These are phyloP conservation scores for Apostasia shenzhenica DNA, from an alignment of 106 monocot genomes.

Conservation along the genomic window DNA sequence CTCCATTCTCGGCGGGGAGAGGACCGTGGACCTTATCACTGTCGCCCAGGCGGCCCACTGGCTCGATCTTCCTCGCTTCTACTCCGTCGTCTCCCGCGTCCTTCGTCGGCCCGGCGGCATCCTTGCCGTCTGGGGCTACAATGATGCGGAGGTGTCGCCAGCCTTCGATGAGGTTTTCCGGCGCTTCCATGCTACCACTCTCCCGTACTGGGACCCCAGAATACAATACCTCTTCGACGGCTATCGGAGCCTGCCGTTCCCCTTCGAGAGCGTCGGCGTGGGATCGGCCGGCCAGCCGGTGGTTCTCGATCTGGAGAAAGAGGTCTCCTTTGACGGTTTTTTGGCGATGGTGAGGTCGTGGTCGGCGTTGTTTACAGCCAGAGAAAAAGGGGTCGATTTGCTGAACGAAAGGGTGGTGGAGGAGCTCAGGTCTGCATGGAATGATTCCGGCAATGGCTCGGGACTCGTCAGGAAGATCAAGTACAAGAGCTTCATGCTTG, in stretches of 20 bases:
- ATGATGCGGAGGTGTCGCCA: not conserved
- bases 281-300: conserved; percentile 3
- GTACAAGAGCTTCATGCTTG: not conserved
- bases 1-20: not conserved
- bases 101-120: conserved; percentile 7
- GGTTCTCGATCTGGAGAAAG: not conserved
- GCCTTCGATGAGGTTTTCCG: not conserved
- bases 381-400: not conserved
- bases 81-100: conserved; percentile 7
- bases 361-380: conserved; percentile 3
- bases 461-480: not conserved
- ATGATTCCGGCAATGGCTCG: not conserved
- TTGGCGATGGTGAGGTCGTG: conserved; percentile 6
- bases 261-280: conserved; percentile 10
- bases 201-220: conserved; percentile 7
- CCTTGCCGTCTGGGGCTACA: conserved; percentile 14
- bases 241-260: conserved; percentile 12
- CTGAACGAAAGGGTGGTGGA: not conserved
- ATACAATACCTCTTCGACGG: not conserved
- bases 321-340: conserved; percentile 7
- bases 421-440: not conserved
- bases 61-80: conserved; percentile 16
- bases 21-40: conserved; percentile 13
- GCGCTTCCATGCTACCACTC: not conserved
- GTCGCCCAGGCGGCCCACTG: conserved; percentile 15